Evolutionary conservation across 2,329 filamentous ascomycete genomes (phyloP).

Genomic region (Aspergillus viridinutans): DNA sequence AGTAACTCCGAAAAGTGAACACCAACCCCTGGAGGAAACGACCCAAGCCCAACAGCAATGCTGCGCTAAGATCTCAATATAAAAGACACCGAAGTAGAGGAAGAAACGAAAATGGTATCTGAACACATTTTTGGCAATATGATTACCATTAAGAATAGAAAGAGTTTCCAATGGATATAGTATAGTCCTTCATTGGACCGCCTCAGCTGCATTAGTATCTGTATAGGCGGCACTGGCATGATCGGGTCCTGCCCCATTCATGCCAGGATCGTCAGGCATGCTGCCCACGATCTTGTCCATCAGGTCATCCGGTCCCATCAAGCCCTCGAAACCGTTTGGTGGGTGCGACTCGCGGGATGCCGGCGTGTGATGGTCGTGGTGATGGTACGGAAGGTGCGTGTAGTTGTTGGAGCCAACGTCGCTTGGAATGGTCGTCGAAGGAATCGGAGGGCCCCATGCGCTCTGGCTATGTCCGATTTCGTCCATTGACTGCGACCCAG

Average conservation of each 20-base stretch:
- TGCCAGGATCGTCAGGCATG: slow-evolving; percentile 28
- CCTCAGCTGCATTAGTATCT: slow-evolving; percentile 29
- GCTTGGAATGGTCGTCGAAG: slow-evolving; percentile 25
- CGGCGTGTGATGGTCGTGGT: slow-evolving; percentile 26
- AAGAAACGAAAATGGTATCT: slow-evolving; percentile 1
- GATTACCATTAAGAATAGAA: slow-evolving; percentile 27
- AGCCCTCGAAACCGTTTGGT: slow-evolving; percentile 27
- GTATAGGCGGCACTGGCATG: slow-evolving; percentile 28
- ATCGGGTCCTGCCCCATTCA: slow-evolving; percentile 33
- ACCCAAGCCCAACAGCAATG: background rate
- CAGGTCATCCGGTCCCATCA: slow-evolving; percentile 33
- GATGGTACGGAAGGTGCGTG: slow-evolving; percentile 29
- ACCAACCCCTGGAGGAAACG: background rate
- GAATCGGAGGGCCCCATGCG: slow-evolving; percentile 24
- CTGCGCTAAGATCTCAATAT: slow-evolving; percentile 2
- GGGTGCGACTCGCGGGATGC: slow-evolving; percentile 32
- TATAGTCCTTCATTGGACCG: slow-evolving; percentile 19
- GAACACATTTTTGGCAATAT: slow-evolving; percentile 8
- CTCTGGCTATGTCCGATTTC: slow-evolving; percentile 29
- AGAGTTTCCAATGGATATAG: slow-evolving; percentile 5
- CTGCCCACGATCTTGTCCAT: slow-evolving; percentile 37
- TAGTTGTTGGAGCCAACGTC: slow-evolving; percentile 30
- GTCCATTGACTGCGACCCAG: slow-evolving; percentile 30
- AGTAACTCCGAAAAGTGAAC: background rate
- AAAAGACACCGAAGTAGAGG: slow-evolving; percentile 2